phyloP scores from a whole-genome alignment of 2,329 filamentous ascomycete species.

The Aspergillus pseudonomiae region DNA sequence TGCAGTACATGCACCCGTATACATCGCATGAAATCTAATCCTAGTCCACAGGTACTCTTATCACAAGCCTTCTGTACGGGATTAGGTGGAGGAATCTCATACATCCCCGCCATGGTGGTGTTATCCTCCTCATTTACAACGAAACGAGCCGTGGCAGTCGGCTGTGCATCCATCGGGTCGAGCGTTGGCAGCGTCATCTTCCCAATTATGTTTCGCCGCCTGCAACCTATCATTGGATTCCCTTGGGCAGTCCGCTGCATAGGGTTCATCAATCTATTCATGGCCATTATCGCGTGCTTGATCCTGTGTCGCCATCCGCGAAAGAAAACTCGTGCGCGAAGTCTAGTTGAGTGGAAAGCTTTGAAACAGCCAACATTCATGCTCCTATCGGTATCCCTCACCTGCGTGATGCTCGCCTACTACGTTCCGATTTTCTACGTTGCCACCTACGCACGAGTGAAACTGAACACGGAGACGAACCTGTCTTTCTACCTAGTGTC shows the following conservation, averaged over 20 bases:
- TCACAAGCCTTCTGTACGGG: constrained; percentile 46
- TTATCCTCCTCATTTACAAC: constrained; percentile 41
- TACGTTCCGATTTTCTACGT: constrained; percentile 52
- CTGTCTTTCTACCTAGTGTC: constrained; percentile 53
- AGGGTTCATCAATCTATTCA: constrained; percentile 55
- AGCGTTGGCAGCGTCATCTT: constrained; percentile 64
- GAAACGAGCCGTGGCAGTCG: constrained; percentile 59
- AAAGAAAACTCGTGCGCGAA: constrained; percentile 38
- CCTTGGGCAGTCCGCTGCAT: constrained; percentile 62
- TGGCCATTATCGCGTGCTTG: constrained; percentile 37
- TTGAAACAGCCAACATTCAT: constrained; percentile 46
- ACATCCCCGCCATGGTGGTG: constrained; percentile 35
- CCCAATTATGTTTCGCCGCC: constrained; percentile 56
- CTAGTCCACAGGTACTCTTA: constrained; percentile 44
- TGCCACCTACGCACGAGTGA: constrained; percentile 46
- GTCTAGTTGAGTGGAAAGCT: constrained; percentile 44
- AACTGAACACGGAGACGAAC: constrained; percentile 52
- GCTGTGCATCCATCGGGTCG: constrained; percentile 60
- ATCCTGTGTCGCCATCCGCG: constrained; percentile 45
- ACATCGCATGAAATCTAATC: background rate
- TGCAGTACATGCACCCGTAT: background rate
- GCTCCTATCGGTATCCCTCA: constrained; percentile 49
- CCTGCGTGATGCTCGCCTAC: constrained; percentile 49
- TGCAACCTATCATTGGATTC: constrained; percentile 61
- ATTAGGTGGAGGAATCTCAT: constrained; percentile 35